Evolutionary conservation across 768 basidiomycete genomes (phyloP), one percentile per base, ranked within the genome.

Genomic region (Suillus luteus): DNA sequence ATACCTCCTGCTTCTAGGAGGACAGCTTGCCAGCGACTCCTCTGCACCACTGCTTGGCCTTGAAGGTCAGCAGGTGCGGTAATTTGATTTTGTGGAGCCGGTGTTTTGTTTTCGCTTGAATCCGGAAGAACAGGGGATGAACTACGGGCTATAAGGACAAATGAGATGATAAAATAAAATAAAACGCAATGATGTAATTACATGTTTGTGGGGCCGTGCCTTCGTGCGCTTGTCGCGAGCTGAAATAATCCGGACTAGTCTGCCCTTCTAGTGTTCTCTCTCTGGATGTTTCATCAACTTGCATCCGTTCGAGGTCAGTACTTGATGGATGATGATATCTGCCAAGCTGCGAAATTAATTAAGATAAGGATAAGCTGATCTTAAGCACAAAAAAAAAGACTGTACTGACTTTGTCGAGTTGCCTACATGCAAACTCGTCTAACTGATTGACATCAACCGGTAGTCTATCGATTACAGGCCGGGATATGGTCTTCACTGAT

Each of bases 351-450:
- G 27, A 44, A 40, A 55, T 9, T 10, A 37, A 37, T 15, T 19
- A 52, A 51, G 55, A 48, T 40, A 22, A 58, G 55, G 55, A 48
- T 40, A 22, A 58, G 55, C 17, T n/a, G 11, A 31, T 55, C 22
- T 41, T 38, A 35, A 55, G 52, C 40, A 19, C 54, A 49, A 24
- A 59, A 31, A 59, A 31, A 38, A 55, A 44, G 58, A 66, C 22
- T 59, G 33, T 17, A 81, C 89, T 70, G 66, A 95, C 91, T 73
- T 86, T 83, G 76, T 95, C 93, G 46, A 96, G 82, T 72, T 95
- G 93, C 63, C 92, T 83, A 72, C 91, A 93, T 2, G 94, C 93
- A 75, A 95, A 95, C 64, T 93, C 92, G 66, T 95, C 94, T 15
- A 95, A 77, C 69, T 88, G 86, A 65, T 83, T 85, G 33, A 91